Conservation (phyloP, 2,329 filamentous ascomycete genomes). For the Nemania diffusa region DNA sequence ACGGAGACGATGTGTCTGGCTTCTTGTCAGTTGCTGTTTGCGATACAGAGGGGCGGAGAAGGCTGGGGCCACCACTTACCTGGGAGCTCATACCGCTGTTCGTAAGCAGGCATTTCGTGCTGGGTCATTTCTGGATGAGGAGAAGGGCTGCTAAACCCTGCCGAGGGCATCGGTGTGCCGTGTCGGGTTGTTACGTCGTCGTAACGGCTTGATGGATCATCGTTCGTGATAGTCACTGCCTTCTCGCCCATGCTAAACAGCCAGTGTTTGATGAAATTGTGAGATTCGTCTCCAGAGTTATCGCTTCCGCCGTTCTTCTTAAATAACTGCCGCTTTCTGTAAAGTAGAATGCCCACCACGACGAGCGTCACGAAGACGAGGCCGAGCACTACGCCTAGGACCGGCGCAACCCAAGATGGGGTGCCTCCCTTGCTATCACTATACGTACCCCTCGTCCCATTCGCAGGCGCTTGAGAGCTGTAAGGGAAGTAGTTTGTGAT, state of each 20-base stretch:
- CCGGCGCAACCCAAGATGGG: conserved; percentile 68
- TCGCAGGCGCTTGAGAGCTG: conserved; percentile 46
- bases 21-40: conserved; percentile 12
- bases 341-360: conserved; percentile 63
- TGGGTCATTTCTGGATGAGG: conserved; percentile 21
- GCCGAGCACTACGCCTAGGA: conserved; percentile 70
- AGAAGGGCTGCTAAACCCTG: background rate
- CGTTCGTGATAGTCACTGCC: conserved; percentile 57
- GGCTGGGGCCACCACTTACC: conserved; percentile 23
- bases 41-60: background rate
- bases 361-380: conserved; percentile 65
- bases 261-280: conserved; percentile 63
- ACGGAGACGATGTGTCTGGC: too few relatives aligned
- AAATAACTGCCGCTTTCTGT: conserved; percentile 60
- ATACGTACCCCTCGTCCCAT: conserved; percentile 44
- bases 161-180: conserved; percentile 37
- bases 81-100: conserved; percentile 10
- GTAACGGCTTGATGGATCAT: conserved; percentile 52
- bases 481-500: conserved; percentile 73
- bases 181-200: conserved; percentile 54
- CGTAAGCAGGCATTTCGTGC: conserved; percentile 40
- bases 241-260: conserved; percentile 58
- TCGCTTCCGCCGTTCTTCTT: conserved; percentile 52
- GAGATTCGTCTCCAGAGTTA: conserved; percentile 58
- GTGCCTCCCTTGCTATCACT: conserved; percentile 51